Conservation (phyloP, 2,329 filamentous ascomycete species). For the Chaetomiaceae sp. region DNA sequence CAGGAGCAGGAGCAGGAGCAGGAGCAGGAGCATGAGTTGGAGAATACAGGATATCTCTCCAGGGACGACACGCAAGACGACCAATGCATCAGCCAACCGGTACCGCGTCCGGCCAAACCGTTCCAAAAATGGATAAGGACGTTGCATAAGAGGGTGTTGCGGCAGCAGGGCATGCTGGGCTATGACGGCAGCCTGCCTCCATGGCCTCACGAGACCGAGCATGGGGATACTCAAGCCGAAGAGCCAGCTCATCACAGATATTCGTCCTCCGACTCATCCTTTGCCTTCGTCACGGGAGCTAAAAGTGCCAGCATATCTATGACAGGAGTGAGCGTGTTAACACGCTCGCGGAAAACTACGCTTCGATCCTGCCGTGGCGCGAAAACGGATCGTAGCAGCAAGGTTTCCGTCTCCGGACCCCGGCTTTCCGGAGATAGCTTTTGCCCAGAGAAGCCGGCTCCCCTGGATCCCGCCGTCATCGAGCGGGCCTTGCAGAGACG, state of each 20-base stretch:
- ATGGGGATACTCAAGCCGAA: constrained; percentile 25
- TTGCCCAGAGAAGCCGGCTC: constrained; percentile 51
- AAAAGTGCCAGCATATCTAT: constrained; percentile 78
- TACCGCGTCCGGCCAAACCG: constrained; percentile 35
- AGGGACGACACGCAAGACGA: not conserved
- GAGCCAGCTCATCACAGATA: constrained; percentile 41
- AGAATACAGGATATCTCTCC: constrained; percentile 15
- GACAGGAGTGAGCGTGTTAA: constrained; percentile 64
- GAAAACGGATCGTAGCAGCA: constrained; percentile 59
- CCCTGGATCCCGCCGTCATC: constrained; percentile 63
- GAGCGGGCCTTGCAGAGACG: constrained; percentile 71
- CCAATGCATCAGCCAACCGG: not conserved
- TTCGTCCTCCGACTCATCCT: constrained; percentile 69
- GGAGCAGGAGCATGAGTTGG: constrained; percentile 18
- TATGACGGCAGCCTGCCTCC: constrained; percentile 28
- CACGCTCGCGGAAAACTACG: constrained; percentile 53
- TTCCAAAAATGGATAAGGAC: constrained; percentile 73
- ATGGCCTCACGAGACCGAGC: constrained; percentile 33
- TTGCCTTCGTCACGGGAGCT: constrained; percentile 73
- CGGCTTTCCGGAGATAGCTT: constrained; percentile 62
- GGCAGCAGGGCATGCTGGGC: constrained; percentile 33
- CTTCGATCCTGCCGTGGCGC: constrained; percentile 51
- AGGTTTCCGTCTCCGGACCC: constrained; percentile 54
- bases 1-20: not conserved
- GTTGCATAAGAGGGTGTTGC: constrained; percentile 54